A percentile compares a stretch with the other conserved stretches of the same genome.
These are phyloP conservation scores for Blastobotrys aristatus DNA, from an alignment of 1,139 yeast genomes.

Conservation along the genomic window DNA sequence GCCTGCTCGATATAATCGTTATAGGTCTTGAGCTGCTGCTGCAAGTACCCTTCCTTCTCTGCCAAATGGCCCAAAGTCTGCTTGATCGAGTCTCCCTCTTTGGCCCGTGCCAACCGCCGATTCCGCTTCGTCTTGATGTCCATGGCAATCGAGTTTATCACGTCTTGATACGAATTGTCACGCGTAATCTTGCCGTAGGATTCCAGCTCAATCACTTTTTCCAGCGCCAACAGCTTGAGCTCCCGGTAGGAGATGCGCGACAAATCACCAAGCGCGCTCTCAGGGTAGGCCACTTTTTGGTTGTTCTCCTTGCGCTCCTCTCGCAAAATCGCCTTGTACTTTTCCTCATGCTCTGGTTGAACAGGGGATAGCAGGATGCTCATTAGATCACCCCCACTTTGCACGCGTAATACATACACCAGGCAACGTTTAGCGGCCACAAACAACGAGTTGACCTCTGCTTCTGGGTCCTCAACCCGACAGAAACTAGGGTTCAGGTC, in stretches of 20 bases:
- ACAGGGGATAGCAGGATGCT: constrained; percentile 74
- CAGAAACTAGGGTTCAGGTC: constrained; percentile 41
- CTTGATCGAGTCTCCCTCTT: constrained; percentile 57
- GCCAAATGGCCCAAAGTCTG: constrained; percentile 56
- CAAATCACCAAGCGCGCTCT: constrained; percentile 45
- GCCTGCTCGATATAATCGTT: constrained; percentile 64
- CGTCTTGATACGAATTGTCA: constrained; percentile 66
- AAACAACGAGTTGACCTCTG: constrained; percentile 46
- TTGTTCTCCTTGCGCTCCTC: constrained; percentile 38
- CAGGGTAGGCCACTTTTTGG: constrained; percentile 22
- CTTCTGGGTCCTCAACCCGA: constrained; percentile 37
- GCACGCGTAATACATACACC: constrained; percentile 75
- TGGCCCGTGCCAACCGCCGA: constrained; percentile 56
- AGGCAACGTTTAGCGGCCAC: constrained; percentile 81
- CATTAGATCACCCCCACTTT: constrained; percentile 63
- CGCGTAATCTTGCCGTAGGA: constrained; percentile 60
- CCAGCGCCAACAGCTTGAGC: constrained; percentile 70
- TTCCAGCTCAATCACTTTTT: constrained; percentile 72
- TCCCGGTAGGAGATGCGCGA: constrained; percentile 61
- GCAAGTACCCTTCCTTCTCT: constrained; percentile 58
- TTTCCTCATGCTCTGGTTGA: constrained; percentile 58
- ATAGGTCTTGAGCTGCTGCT: constrained; percentile 60
- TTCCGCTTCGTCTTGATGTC: constrained; percentile 79
- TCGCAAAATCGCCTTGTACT: constrained; percentile 51
- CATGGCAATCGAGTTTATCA: constrained; percentile 75